These are phyloP conservation scores for Fusarium lyarnte DNA, from an alignment of 2,329 filamentous ascomycete species.

Conservation along the genomic window DNA sequence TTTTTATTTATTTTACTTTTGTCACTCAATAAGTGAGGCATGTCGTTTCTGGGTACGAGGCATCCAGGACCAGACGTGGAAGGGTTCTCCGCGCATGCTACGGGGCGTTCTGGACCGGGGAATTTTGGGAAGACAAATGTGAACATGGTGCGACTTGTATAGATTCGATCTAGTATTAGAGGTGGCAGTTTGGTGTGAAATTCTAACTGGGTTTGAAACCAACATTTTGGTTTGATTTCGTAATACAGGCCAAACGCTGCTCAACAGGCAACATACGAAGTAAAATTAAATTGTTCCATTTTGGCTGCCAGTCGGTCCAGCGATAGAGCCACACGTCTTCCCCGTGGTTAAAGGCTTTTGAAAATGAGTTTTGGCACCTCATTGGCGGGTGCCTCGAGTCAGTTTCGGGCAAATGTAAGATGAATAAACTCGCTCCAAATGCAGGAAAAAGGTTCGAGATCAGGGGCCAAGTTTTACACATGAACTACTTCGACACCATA, in stretches of 20 bases:
- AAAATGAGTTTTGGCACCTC: neutral
- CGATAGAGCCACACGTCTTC: neutral
- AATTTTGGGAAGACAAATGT: slow-evolving; percentile 45
- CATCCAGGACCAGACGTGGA: slow-evolving; percentile 41
- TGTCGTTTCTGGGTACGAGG: slow-evolving; percentile 44
- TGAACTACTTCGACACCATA: neutral
- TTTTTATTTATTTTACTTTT: slow-evolving; percentile 20
- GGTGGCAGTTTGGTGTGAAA: slow-evolving; percentile 43
- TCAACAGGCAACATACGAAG: neutral
- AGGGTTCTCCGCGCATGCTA: slow-evolving; percentile 43
- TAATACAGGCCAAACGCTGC: neutral
- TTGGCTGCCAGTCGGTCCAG: neutral
- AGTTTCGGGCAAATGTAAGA: neutral
- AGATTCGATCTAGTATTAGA: slow-evolving; percentile 46
- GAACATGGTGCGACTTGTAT: slow-evolving; percentile 45
- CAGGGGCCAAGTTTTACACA: neutral
- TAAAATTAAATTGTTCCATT: neutral
- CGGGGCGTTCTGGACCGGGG: slow-evolving; percentile 43
- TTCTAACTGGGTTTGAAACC: slow-evolving; percentile 40
- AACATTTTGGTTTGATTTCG: neutral
- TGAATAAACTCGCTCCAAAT: neutral
- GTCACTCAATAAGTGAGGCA: slow-evolving; percentile 38
- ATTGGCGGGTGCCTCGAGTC: neutral
- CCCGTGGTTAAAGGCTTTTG: neutral
- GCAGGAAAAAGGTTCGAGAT: neutral